Percentiles rank a stretch among this genome's conserved stretches.
These are phyloP conservation scores for Penicillium frequentans DNA, from an alignment of 2,329 filamentous ascomycete genomes.

Conservation along the genomic window DNA sequence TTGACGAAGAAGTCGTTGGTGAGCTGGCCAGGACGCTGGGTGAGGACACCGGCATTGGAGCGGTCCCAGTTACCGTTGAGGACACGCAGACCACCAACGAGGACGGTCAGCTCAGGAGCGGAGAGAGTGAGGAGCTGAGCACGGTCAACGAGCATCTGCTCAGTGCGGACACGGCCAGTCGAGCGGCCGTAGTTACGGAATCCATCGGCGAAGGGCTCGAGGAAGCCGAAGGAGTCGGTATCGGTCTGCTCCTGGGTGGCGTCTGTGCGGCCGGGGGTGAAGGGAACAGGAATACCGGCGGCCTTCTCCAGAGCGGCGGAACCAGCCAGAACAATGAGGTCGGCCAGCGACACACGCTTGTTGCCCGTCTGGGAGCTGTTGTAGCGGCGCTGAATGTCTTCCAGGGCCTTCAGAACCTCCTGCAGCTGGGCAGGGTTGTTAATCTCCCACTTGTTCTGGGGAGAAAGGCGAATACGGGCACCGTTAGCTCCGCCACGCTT, in stretches of 20 bases:
- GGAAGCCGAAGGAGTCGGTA: constrained; percentile 60
- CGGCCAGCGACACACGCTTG: constrained; percentile 76
- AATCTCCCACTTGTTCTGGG: constrained; percentile 70
- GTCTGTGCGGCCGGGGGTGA: constrained; percentile 71
- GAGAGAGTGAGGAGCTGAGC: constrained; percentile 70
- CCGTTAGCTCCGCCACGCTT: constrained; percentile 83
- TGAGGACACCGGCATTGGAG: constrained; percentile 67
- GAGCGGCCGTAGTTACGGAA: constrained; percentile 77
- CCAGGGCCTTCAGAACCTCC: constrained; percentile 62
- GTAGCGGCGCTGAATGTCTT: constrained; percentile 66
- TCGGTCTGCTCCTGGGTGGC: constrained; percentile 73
- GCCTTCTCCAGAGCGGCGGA: constrained; percentile 71
- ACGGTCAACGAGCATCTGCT: constrained; percentile 70
- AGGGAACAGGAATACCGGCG: constrained; percentile 64
- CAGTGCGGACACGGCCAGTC: constrained; percentile 60
- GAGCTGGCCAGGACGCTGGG: constrained; percentile 64
- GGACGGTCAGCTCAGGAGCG: constrained; percentile 68
- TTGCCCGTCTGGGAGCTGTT: constrained; percentile 53
- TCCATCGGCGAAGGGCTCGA: constrained; percentile 70
- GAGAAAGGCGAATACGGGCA: constrained; percentile 71
- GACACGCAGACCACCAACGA: constrained; percentile 70
- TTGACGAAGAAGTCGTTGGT: constrained; percentile 84
- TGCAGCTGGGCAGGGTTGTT: constrained; percentile 70
- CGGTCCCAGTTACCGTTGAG: constrained; percentile 72
- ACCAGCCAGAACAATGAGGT: constrained; percentile 76